Conservation (phyloP, 805 yeast genomes). For the Ogataea naganishii region DNA sequence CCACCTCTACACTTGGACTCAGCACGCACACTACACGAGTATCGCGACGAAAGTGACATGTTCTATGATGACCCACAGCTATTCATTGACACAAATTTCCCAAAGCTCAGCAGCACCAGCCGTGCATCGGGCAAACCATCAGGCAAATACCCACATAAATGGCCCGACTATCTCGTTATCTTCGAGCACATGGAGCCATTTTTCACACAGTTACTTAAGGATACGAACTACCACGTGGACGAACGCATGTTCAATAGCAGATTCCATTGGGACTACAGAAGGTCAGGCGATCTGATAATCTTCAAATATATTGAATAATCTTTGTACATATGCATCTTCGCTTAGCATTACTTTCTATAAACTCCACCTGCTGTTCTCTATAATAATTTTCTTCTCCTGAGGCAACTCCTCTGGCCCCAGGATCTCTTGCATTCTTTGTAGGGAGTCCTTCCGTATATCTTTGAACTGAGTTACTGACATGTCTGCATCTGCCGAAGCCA, state of each 20-base stretch:
- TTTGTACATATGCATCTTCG: neutral
- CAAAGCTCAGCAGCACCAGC: constrained; percentile 17
- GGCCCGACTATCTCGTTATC: constrained; percentile 71
- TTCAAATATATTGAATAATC: constrained; percentile 21
- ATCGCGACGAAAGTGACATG: constrained; percentile 81
- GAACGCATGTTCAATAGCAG: constrained; percentile 65
- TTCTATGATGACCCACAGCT: constrained; percentile 59
- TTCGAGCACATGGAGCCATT: constrained; percentile 55
- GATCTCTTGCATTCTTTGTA: constrained; percentile 7
- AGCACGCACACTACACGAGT: constrained; percentile 28
- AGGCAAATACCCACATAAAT: constrained; percentile 28
- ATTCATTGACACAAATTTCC: constrained; percentile 52
- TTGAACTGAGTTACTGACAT: constrained; percentile 7
- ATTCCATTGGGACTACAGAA: constrained; percentile 79
- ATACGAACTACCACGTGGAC: constrained; percentile 35
- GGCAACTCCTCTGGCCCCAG: constrained; percentile 1
- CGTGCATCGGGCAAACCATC: constrained; percentile 2
- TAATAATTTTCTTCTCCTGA: neutral
- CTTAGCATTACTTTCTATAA: neutral
- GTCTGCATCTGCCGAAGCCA: constrained; percentile 7
- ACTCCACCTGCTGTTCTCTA: neutral
- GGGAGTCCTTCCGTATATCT: constrained; percentile 9
- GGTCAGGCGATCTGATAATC: constrained; percentile 72
- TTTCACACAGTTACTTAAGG: constrained; percentile 19
- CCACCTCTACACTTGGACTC: constrained; percentile 59